Percentiles rank a stretch among this genome's conserved stretches.
Evolutionary conservation across 2,329 filamentous ascomycete species (phyloP).

Genomic region (Ceratocystis alfenasii): DNA sequence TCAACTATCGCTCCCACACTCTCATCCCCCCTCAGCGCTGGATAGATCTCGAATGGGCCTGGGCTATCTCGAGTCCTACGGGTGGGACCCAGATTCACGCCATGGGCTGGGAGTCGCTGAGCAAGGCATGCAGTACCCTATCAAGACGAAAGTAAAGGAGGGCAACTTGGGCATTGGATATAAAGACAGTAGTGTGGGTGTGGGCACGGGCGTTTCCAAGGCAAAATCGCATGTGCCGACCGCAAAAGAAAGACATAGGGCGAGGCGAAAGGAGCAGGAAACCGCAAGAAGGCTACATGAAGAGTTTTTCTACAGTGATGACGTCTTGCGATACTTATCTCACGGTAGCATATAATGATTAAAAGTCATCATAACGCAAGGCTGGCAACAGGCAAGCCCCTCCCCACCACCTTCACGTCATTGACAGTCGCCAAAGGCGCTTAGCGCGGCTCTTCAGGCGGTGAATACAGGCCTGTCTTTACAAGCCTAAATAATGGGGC

Average conservation of each 20-base stretch:
- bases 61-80: constrained; percentile 51
- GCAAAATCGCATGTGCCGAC: constrained; percentile 44
- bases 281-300: constrained; percentile 52
- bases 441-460: background rate
- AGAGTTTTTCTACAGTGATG: constrained; percentile 63
- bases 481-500: background rate
- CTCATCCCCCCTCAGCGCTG: constrained; percentile 59
- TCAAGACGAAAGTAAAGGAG: constrained; percentile 60
- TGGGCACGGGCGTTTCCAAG: constrained; percentile 28
- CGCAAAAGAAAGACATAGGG: constrained; percentile 56
- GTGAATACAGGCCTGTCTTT: background rate
- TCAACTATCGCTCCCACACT: constrained; percentile 56
- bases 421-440: background rate
- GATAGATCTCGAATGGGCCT: constrained; percentile 61
- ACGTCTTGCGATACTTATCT: constrained; percentile 59
- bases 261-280: constrained; percentile 49
- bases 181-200: constrained; percentile 32
- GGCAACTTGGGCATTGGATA: constrained; percentile 64
- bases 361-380: background rate
- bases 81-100: constrained; percentile 64
- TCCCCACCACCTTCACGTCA: background rate
- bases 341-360: constrained; percentile 9
- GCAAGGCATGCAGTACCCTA: constrained; percentile 62
- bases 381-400: background rate
- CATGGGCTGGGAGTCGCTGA: constrained; percentile 58